Evolutionary conservation across 768 basidiomycete genomes (phyloP), one percentile per base, ranked within the genome.

Genomic region (Tulasnella sp.): DNA sequence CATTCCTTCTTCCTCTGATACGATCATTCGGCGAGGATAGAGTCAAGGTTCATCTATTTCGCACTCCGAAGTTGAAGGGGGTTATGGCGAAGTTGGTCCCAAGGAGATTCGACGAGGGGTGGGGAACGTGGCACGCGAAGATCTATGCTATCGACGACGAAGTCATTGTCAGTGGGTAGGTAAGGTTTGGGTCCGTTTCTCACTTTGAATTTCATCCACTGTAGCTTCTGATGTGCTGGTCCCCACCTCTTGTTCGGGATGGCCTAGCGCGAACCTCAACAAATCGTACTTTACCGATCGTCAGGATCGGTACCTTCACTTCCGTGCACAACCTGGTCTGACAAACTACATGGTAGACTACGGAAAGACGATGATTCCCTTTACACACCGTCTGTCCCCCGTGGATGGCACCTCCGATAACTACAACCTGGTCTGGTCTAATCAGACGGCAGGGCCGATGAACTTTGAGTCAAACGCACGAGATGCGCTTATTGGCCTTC

Each of bases 81-180:
- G 60, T 88, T 25, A 75, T 88, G 69, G 80, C 87, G 29, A 78
- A 76, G 57, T 61, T 94, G 27, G 83, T 97, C 5, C 96, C 96
- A 5, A 84, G 87, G 22, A 77, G 96, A 55, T 96, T 91, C 72
- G 94, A 99, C 65, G 96, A 99, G 72, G 96, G 93, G 1, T 98
- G 92, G 88, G 94, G 93, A 0, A 91, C 93, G 1, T 97, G 93
- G 93, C 96, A 98, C 69, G 85, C 90, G 2, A 99, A 99, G 71
- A 79, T 92, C 58, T 99, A 99, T 67, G 92, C 91, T 19, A 84
- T 80, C 0, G 96, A 99, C 68, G 84, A 97, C 67, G 83, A 93
- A 54, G 78, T 99, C 44, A 82, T 99, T 69, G 82, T 99, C 61
- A 90, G 83, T 65, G 96, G 96, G 94, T 94, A 63, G 71, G 81